Base-by-base conservation (phyloP, 441 rosid species). In the Euphorbia celastroides region DNA sequence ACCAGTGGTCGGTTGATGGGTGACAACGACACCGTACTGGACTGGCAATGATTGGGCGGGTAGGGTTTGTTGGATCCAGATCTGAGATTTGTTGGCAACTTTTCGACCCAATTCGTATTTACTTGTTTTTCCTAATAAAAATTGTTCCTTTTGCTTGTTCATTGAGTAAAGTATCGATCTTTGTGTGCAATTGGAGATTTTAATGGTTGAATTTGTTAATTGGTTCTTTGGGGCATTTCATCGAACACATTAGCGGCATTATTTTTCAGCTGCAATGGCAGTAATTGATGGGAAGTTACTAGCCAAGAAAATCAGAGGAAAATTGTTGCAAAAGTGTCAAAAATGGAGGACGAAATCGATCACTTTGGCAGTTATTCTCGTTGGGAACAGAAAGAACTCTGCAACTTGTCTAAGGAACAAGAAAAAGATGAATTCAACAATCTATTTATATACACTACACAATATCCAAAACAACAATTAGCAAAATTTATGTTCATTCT, bases 321-420 rank as follows among this genome's bases (percentile, higher is more conserved):
- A 72, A 80, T 92, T 66, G 68, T 86, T 51, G 72, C 58, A 17
- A 85, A 92, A 74, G 93, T 88, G 36, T 75, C 81, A 5, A 88
- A 84, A 69, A 84, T 93, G 93, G 88, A 87, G 73, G 96, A 87
- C 28, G 85, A n/a, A n/a, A n/a, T n/a, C n/a, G n/a, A n/a, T n/a
- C n/a, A n/a, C n/a, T n/a, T 76, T 90, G 75, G 96, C 97, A 0
- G 98, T 90, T 4, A 81, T 93, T 56, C 88, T 93, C 60, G 96
- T 87, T 59, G 97, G 98, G 5, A 86, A 87, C 57, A 77, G 89
- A 75, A 88, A 87, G 69, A 97, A 93, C 71, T 90, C 98, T 31
- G 88, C 87, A 19, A 90, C 92, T 73, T 90, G 90, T 46, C 96
- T 90, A 25, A 82, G 88, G 50, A 90, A 86, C 84, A 93, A 93